phyloP scores from a whole-genome alignment of 257 asterid species.

The Penstemon davidsonii region DNA sequence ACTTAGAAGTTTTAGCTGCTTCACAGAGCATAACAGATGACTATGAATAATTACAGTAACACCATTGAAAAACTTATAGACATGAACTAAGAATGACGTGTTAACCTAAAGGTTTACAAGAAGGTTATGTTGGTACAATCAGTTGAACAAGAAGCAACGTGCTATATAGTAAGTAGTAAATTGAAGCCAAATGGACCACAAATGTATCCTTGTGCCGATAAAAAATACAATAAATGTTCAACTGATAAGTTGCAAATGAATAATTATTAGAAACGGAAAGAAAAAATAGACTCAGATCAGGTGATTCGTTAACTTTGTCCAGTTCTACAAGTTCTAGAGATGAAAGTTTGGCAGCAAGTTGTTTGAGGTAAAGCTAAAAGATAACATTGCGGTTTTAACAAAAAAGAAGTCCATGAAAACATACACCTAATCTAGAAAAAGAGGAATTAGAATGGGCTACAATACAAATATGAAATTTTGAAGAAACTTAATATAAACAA shows the following conservation, averaged over 20 bases:
- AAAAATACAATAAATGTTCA: no score
- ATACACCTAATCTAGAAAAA: no score
- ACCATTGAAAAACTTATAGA: not conserved
- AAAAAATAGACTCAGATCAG: not conserved
- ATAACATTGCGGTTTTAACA: not conserved
- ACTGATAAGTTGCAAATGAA: not conserved
- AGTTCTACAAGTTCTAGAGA: not conserved
- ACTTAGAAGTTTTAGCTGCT: conserved; percentile 32
- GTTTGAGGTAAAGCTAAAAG: not conserved
- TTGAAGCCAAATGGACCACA: not conserved
- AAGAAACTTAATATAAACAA: no score
- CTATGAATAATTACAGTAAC: not conserved
- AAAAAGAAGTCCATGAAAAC: not conserved
- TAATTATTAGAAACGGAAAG: no score
- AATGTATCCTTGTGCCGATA: not conserved
- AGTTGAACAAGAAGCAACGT: not conserved
- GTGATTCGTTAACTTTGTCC: not conserved
- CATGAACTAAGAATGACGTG: conserved; percentile 6
- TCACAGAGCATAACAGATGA: conserved; percentile 15
- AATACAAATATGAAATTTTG: no score
- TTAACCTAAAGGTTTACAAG: not conserved
- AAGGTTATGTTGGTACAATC: not conserved
- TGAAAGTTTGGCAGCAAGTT: not conserved
- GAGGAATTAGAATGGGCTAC: no score
- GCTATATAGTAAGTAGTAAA: not conserved